These are phyloP conservation scores for Mortierella sp. DNA, from an alignment of 371 early-diverging fungal genomes.

Conservation along the genomic window DNA sequence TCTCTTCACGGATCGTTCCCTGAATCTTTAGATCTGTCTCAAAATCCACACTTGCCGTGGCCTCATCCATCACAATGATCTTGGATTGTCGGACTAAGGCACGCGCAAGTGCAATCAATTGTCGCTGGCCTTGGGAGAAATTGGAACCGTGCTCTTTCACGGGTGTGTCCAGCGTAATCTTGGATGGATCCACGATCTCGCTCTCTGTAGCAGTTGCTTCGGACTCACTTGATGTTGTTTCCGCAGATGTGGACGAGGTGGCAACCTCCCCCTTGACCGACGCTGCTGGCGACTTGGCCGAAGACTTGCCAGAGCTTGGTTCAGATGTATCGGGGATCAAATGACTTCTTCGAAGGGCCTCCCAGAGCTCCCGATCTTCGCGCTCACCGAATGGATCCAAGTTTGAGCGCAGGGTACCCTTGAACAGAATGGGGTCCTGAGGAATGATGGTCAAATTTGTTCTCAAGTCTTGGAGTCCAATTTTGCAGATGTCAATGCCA, in stretches of 20 bases:
- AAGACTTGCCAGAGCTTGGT: not conserved
- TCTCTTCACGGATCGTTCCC: conserved; percentile 74
- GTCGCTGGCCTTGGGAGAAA: conserved; percentile 82
- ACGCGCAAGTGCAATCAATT: conserved; percentile 81
- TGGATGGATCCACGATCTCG: conserved; percentile 16
- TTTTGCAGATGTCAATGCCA: conserved; percentile 65
- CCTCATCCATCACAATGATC: conserved; percentile 84
- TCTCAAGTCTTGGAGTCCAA: conserved; percentile 69
- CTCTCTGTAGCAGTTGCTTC: conserved; percentile 26
- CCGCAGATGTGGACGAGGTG: not conserved
- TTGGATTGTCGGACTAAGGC: conserved; percentile 72
- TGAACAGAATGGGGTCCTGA: conserved; percentile 70
- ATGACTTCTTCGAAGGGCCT: conserved; percentile 56
- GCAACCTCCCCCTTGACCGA: conserved; percentile 9
- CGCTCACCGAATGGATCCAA: conserved; percentile 69
- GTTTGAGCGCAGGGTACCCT: conserved; percentile 67
- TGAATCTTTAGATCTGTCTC: conserved; percentile 72
- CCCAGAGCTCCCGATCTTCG: conserved; percentile 70
- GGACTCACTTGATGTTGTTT: not conserved
- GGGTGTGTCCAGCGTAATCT: conserved; percentile 56
- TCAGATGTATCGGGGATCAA: conserved; percentile 15
- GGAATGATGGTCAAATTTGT: conserved; percentile 70
- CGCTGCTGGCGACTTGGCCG: not conserved
- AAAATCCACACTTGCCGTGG: conserved; percentile 82
- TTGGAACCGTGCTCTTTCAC: conserved; percentile 75